These are phyloP conservation scores for Pulicaria dysenterica DNA, from an alignment of 129 eudicot species.

Conservation along the genomic window DNA sequence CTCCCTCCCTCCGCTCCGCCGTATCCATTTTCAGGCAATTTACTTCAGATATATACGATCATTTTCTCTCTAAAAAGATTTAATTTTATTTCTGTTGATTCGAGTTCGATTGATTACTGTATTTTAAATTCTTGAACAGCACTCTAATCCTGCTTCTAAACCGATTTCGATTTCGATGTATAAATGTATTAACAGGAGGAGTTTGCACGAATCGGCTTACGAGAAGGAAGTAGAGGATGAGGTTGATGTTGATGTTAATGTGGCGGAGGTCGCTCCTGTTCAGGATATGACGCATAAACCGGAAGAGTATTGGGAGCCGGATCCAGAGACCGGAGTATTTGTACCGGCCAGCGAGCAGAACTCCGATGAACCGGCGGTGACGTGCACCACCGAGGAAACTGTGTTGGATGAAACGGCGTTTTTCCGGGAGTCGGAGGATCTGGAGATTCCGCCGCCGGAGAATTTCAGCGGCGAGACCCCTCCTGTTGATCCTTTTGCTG, in stretches of 20 bases:
- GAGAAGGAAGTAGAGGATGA: slow-evolving; percentile 39
- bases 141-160: too few relatives aligned
- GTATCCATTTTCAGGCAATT: slow-evolving; percentile 16
- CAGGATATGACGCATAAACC: slow-evolving; percentile 20
- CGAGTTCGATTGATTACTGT: too few relatives aligned
- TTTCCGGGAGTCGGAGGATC: slow-evolving; percentile 32
- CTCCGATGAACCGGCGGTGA: slow-evolving; percentile 31
- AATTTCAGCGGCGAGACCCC: slow-evolving; percentile 36
- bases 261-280: not conserved
- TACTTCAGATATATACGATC: slow-evolving; percentile 1
- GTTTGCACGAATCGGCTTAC: slow-evolving; percentile 37
- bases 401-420: slow-evolving; percentile 41
- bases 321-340: slow-evolving; percentile 43
- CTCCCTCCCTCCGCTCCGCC: not conserved
- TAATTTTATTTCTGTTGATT: not conserved
- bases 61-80: not conserved
- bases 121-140: too few relatives aligned
- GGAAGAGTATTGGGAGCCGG: slow-evolving; percentile 39
- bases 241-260: slow-evolving; percentile 11
- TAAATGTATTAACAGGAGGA: slow-evolving; percentile 16
- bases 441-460: slow-evolving; percentile 28
- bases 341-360: slow-evolving; percentile 30
- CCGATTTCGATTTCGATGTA: too few relatives aligned
- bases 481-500: slow-evolving; percentile 44
- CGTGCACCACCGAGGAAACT: slow-evolving; percentile 33